These are phyloP conservation scores for Coleophoma crateriformis DNA, from an alignment of 2,329 filamentous ascomycete genomes.

Conservation along the genomic window DNA sequence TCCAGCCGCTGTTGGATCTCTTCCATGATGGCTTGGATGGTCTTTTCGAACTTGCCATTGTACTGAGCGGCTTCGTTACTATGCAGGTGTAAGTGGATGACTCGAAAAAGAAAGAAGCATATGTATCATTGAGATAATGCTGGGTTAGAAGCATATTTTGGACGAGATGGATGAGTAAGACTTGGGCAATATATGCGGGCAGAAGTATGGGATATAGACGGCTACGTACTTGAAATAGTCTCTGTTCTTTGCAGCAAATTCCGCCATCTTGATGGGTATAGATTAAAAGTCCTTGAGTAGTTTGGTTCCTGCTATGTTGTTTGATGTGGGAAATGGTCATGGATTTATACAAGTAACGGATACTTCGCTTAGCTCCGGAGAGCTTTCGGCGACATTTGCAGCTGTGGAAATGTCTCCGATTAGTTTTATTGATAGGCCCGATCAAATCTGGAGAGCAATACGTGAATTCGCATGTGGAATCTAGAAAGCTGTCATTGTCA, in stretches of 20 bases:
- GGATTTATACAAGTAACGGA: neutral
- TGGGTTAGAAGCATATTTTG: neutral
- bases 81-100: neutral
- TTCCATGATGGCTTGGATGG: conserved; percentile 45
- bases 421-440: no score
- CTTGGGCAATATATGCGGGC: neutral
- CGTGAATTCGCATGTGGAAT: no score
- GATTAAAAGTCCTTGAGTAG: no score
- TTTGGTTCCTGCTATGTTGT: no score
- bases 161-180: neutral
- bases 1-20: conserved; percentile 46
- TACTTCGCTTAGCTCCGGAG: conserved; percentile 14
- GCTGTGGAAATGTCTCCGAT: conserved; percentile 7
- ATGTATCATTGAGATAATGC: neutral
- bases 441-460: no score
- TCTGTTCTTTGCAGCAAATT: conserved; percentile 30
- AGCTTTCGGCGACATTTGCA: conserved; percentile 16
- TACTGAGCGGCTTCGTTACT: conserved; percentile 50
- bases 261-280: conserved; percentile 12
- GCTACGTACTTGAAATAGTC: conserved; percentile 33
- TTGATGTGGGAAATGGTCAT: neutral
- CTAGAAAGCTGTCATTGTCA: no score
- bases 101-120: neutral
- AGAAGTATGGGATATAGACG: neutral
- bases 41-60: conserved; percentile 49